Conservation (phyloP, 1,284 basidiomycete genomes). For the Pterula multifida region DNA sequence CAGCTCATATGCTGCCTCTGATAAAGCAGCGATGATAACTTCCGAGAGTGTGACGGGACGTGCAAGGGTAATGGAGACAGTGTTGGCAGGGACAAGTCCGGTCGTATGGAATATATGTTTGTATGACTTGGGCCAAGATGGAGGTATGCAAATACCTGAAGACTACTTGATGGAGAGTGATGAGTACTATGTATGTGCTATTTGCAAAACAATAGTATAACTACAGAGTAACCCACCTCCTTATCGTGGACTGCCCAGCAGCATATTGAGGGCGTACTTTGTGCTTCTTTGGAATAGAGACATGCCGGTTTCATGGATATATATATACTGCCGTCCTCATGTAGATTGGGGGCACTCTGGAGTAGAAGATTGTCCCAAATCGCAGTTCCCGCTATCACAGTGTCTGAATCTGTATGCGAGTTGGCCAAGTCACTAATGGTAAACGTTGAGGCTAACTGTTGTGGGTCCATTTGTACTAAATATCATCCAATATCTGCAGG, state of each 20-base stretch:
- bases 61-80: slow-evolving; percentile 11
- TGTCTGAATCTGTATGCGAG: too few relatives aligned
- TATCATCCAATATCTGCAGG: too few relatives aligned
- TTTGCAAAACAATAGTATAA: not conserved
- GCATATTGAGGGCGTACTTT: not conserved
- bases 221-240: not conserved
- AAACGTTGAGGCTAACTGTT: too few relatives aligned
- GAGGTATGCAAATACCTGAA: not conserved
- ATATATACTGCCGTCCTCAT: not conserved
- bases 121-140: not conserved
- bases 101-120: not conserved
- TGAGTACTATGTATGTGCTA: not conserved
- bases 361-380: not conserved
- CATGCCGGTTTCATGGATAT: not conserved
- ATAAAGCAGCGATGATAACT: slow-evolving; percentile 1
- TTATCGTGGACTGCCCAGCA: not conserved
- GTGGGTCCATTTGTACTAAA: too few relatives aligned
- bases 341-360: not conserved
- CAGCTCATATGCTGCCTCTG: not conserved
- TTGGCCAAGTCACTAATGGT: too few relatives aligned
- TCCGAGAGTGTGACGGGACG: not conserved
- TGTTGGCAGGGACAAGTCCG: not conserved
- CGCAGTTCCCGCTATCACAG: not conserved
- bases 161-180: not conserved
- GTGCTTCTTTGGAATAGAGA: not conserved